Base-by-base conservation (phyloP, 805 yeast species). In the Kluyveromyces wickerhamii region DNA sequence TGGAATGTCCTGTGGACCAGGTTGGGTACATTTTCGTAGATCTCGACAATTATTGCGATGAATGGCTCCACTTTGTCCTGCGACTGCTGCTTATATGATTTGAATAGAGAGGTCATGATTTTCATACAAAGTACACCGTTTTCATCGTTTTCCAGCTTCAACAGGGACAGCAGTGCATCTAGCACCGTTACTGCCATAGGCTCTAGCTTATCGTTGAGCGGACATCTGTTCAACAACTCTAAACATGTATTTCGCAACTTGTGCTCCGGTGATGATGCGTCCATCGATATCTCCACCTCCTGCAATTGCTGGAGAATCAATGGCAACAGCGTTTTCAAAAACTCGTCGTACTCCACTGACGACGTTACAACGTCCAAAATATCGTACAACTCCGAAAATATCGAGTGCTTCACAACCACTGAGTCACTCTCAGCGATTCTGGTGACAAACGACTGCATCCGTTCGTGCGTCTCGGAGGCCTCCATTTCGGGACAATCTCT, bases 71-170 rank as follows among this genome's bases (percentile, higher is more conserved):
- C 95, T 45, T 79, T 77, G 12, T 76, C 87, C 12, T 70, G 65
- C 34, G 88, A 62, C 16, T 67, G 63, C 10, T 69, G 52, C 61
- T 85, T 89, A 63, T 82, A 89, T 2, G 88, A 74, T 55, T 92
- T 82, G 62, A 88, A 95, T 31, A 89, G 62, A 20, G 81, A 73
- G 12, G 96, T 85, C 32, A 88, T 69, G 36, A 86, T 79, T 53
- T 85, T 87, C 81, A 92, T 77, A 56, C 94, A 81, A 34, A 86
- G 66, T 1, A 87, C 85, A 33, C 97, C 97, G 55, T 92, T 92
- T 41, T 88, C 96, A 57, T 94, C 99, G 54, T 92, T 92, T 51
- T 94, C 99, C 11, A 63, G 66, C 13, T 71, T 74, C 39, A 89
- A 64, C 10, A 81, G 62, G 15, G 64, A 57, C 47, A 78, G 74